These are phyloP conservation scores for Nepenthes mirabilis DNA, from an alignment of 148 eudicot species.

Conservation along the genomic window DNA sequence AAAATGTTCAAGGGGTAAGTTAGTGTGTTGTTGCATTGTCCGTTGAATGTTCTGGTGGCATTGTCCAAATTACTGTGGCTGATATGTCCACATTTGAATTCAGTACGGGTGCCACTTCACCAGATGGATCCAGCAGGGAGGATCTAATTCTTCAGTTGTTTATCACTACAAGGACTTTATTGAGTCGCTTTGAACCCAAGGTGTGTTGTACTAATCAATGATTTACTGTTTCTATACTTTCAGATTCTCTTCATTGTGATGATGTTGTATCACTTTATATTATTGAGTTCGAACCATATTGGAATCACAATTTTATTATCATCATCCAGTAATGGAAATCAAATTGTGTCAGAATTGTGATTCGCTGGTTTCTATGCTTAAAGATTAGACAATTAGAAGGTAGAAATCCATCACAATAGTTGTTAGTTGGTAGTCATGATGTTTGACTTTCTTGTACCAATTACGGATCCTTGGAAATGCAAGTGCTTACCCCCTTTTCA, in stretches of 20 bases:
- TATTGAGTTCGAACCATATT: no score
- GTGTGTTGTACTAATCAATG: conserved; percentile 19
- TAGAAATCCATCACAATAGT: no score
- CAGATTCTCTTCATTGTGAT: neutral
- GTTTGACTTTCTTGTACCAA: neutral
- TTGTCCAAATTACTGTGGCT: conserved; percentile 3
- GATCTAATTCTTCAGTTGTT: conserved; percentile 39
- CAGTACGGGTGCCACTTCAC: conserved; percentile 28
- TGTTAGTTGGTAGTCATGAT: neutral
- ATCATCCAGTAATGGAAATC: no score
- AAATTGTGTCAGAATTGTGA: no score
- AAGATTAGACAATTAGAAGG: no score
- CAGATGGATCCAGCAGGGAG: conserved; percentile 34
- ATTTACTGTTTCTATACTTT: neutral
- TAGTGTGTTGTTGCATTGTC: neutral
- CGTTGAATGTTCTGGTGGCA: conserved; percentile 2
- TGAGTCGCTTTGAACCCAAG: conserved; percentile 40
- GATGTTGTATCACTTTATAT: no score
- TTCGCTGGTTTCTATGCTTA: no score
- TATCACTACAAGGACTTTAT: conserved; percentile 37
- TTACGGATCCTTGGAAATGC: no score
- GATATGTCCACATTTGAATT: conserved; percentile 11
- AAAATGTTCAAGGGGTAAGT: conserved; percentile 45
- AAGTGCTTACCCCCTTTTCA: no score
- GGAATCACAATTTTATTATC: no score